A percentile compares a stretch with the other conserved stretches of the same genome.
Conservation (phyloP, 768 basidiomycete genomes). For the Heimioporus sp. region DNA sequence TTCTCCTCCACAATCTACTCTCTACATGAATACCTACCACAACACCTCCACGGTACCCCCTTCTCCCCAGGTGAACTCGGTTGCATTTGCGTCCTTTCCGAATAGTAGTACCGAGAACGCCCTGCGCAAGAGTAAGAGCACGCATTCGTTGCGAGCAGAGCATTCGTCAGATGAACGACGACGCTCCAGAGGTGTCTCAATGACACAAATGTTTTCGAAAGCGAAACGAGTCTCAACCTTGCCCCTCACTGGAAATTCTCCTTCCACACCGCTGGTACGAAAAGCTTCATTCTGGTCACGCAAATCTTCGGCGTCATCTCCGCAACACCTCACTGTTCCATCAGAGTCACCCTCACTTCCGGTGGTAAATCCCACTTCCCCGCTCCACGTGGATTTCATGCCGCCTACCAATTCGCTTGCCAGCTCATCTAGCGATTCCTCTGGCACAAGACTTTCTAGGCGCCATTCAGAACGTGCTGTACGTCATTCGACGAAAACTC, state of each 20-base stretch:
- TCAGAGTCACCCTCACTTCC: conserved; percentile 36
- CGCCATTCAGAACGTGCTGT: conserved; percentile 40
- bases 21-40: conserved; percentile 59
- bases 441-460: conserved; percentile 38
- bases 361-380: conserved; percentile 41
- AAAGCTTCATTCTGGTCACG: conserved; percentile 70
- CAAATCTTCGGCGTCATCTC: conserved; percentile 41
- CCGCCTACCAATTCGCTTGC: conserved; percentile 11
- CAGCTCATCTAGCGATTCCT: conserved; percentile 19
- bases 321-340: conserved; percentile 29
- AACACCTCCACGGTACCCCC: conserved; percentile 44
- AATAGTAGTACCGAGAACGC: conserved; percentile 11
- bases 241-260: conserved; percentile 14
- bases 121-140: conserved; percentile 55
- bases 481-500: conserved; percentile 10
- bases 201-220: conserved; percentile 44
- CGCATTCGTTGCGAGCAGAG: conserved; percentile 29
- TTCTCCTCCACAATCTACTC: conserved; percentile 49
- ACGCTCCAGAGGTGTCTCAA: conserved; percentile 55
- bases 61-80: conserved; percentile 46
- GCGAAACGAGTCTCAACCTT: conserved; percentile 44
- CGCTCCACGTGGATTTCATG: conserved; percentile 37
- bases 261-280: conserved; percentile 45
- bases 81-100: conserved; percentile 39
- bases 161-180: conserved; percentile 20